These are phyloP conservation scores for Antrodiella citrinella DNA, from an alignment of 768 basidiomycete species.

Conservation along the genomic window DNA sequence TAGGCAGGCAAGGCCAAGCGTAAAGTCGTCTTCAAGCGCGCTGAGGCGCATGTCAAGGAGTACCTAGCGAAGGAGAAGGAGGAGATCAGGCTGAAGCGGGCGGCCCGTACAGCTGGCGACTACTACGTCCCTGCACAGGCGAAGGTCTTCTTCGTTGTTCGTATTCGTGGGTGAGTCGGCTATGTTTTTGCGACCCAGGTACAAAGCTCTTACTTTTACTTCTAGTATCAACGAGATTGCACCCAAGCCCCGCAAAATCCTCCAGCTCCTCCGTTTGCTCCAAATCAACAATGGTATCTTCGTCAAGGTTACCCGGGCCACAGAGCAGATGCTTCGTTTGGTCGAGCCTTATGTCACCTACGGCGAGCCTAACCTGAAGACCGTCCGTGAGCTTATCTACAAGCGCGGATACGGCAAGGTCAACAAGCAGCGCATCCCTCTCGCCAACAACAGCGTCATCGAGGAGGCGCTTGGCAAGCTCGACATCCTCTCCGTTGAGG, in stretches of 20 bases:
- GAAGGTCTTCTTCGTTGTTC: constrained; percentile 96
- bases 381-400: constrained; percentile 95
- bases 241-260: constrained; percentile 98
- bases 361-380: constrained; percentile 95
- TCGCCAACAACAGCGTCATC: constrained; percentile 89
- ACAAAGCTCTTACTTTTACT: constrained; percentile 9
- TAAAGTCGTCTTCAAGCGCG: constrained; percentile 98
- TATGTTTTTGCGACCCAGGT: background rate
- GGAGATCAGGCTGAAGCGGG: constrained; percentile 91
- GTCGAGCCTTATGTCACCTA: constrained; percentile 98
- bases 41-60: constrained; percentile 97
- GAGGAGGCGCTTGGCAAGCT: constrained; percentile 86
- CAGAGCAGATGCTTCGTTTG: constrained; percentile 95
- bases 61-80: constrained; percentile 89
- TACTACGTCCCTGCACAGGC: constrained; percentile 97
- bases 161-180: constrained; percentile 76
- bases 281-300: constrained; percentile 99
- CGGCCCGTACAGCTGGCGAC: constrained; percentile 85
- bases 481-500: constrained; percentile 95
- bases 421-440: constrained; percentile 93
- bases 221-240: constrained; percentile 98
- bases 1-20: constrained; percentile 89
- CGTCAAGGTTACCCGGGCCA: constrained; percentile 93
- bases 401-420: constrained; percentile 99
- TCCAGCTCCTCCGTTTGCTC: constrained; percentile 95